A percentile compares a stretch with the other conserved stretches of the same genome.
Conservation (phyloP, 441 rosid genomes). For the Pelargonium australe region DNA sequence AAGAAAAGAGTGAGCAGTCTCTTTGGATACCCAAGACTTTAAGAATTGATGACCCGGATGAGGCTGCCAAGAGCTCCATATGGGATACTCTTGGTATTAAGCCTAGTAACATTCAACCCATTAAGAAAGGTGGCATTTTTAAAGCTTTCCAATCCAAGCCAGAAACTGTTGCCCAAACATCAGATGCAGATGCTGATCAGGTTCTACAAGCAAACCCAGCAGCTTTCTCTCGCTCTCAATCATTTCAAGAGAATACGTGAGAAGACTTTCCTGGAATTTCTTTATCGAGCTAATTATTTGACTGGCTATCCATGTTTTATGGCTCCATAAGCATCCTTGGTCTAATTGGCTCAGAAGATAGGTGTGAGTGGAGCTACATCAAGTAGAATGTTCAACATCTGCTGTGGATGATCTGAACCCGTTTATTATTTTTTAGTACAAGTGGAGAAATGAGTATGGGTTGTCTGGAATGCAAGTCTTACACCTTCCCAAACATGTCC, state of each 20-base stretch:
- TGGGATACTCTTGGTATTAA: slow-evolving; percentile 43
- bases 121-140: slow-evolving; percentile 23
- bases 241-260: slow-evolving; percentile 53
- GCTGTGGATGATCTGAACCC: neutral
- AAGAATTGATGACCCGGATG: slow-evolving; percentile 45
- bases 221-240: slow-evolving; percentile 50
- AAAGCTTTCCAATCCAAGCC: slow-evolving; percentile 30
- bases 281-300: neutral
- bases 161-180: slow-evolving; percentile 17
- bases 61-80: slow-evolving; percentile 47
- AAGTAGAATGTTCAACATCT: neutral
- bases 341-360: neutral
- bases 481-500: too few species aligned
- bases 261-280: neutral
- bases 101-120: slow-evolving; percentile 31
- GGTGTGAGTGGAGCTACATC: neutral
- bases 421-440: neutral
- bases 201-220: slow-evolving; percentile 60
- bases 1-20: slow-evolving; percentile 36
- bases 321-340: neutral
- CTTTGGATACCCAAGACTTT: slow-evolving; percentile 48
- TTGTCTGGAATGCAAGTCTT: too few species aligned
- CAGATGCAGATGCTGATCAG: slow-evolving; percentile 27
- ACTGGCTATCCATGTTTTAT: neutral
- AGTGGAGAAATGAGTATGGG: too few species aligned